phyloP scores from a whole-genome alignment of 129 eudicot species.

The Glebionis coronaria region DNA sequence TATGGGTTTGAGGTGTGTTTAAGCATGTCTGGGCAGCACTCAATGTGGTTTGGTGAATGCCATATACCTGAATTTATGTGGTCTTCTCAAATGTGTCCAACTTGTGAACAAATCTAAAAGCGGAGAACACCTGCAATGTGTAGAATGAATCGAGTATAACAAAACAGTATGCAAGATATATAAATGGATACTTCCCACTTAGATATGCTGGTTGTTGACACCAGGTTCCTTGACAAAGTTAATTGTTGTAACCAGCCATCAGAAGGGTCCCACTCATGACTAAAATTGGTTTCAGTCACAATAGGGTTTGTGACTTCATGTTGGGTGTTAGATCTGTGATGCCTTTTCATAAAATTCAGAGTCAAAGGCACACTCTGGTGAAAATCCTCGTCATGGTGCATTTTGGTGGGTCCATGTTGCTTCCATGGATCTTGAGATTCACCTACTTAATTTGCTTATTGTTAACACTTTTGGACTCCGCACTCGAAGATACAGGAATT shows the following conservation, averaged over 20 bases:
- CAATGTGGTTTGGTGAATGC: constrained; percentile 39
- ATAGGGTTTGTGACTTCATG: constrained; percentile 30
- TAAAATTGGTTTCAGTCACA: constrained; percentile 23
- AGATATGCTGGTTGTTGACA: too few relatives aligned
- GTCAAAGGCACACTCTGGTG: constrained; percentile 30
- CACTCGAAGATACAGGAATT: constrained; percentile 25
- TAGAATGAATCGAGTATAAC: too few relatives aligned
- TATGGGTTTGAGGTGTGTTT: too few relatives aligned
- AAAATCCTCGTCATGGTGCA: constrained; percentile 34
- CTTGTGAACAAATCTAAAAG: too few relatives aligned
- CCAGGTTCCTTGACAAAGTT: too few relatives aligned
- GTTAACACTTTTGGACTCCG: constrained; percentile 42
- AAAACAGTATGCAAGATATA: too few relatives aligned
- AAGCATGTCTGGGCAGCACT: constrained; percentile 1
- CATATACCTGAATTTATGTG: constrained; percentile 54
- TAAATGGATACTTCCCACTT: too few relatives aligned
- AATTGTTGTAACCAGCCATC: constrained; percentile 66
- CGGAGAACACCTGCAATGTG: too few relatives aligned
- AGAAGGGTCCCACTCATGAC: constrained; percentile 35
- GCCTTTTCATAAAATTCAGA: constrained; percentile 29
- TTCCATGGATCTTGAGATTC: constrained; percentile 61
- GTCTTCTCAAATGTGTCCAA: too few relatives aligned
- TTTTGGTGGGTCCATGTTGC: constrained; percentile 47
- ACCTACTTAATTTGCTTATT: constrained; percentile 37
- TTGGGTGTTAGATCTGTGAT: constrained; percentile 29